Evolutionary conservation across 148 eudicot genomes (phyloP), one percentile per base, ranked within the genome.

Genomic region (Cornus suecica): DNA sequence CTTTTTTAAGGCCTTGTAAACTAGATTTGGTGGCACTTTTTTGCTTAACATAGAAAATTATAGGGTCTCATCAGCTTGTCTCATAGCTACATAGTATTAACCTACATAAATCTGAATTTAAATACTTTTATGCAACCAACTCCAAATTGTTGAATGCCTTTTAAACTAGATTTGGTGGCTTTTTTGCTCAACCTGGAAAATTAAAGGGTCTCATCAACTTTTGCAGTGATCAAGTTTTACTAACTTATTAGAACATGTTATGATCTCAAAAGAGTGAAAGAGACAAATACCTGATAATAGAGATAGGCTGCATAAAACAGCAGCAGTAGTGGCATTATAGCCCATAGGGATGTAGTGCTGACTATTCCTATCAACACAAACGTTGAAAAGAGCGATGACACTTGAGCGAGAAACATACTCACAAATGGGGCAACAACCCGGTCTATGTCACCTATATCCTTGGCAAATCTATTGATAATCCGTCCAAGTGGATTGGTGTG

Each of bases 271-370:
- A 24, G 61, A 66, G 27, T 27, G 42, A 25, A 66, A 42, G 14
- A 54, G 27, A 65, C 68, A 8, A 74, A 69, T 18, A 94, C 99
- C 96, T 94, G 99, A 83, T 87, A 94, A 74, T 94, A 94, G 14
- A 94, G 83, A 85, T 94, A 94, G 78, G 99, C 92, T 61, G 81
- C 87, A 78, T 92, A 92, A 79, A 94, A 94, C 88, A 94, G 42
- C 72, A 94, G 83, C n/a, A 92, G 86, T 70, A 94, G 97, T 10
- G 99, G 99, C 97, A 94, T 77, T 62, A 94, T 94, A 70, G 96
- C 97, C 99, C 99, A 94, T 48, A 94, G 80, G 63, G 99, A 94
- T 94, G 90, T 85, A 66, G 97, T 90, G 92, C 99, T 94, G 78
- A 94, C 92, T 54, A 94, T 87, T 70, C 99, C 99, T 73, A 94